These are phyloP conservation scores for Fraxinus dipetala DNA, from an alignment of 305 asterid species.

Conservation along the genomic window DNA sequence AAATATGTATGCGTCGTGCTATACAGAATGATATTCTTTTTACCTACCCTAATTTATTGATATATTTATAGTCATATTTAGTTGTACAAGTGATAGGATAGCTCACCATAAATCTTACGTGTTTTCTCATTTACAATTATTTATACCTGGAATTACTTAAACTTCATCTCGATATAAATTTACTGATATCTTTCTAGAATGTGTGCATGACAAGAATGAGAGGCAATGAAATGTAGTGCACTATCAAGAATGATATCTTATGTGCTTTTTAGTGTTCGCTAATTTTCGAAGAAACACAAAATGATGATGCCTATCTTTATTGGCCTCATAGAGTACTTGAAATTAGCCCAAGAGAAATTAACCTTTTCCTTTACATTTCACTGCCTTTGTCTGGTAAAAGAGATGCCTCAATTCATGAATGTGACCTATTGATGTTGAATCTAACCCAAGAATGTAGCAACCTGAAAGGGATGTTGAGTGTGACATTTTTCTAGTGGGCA, in stretches of 20 bases:
- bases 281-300: constrained; percentile 19
- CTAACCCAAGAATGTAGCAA: constrained; percentile 18
- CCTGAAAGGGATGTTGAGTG: constrained; percentile 23
- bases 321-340: constrained; percentile 12
- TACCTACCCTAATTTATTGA: neutral
- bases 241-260: neutral
- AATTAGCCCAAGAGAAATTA: neutral
- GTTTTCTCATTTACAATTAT: neutral
- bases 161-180: neutral
- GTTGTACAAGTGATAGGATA: neutral
- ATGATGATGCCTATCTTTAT: constrained; percentile 24
- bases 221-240: neutral
- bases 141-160: neutral
- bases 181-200: neutral
- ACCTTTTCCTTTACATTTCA: constrained; percentile 14
- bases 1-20: neutral
- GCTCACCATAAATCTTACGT: neutral
- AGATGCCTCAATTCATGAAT: constrained; percentile 22
- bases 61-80: neutral
- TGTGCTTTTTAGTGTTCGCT: neutral
- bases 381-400: constrained; percentile 26
- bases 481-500: constrained; percentile 3
- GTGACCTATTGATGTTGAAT: constrained; percentile 17
- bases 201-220: neutral
- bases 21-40: too few relatives aligned